Evolutionary conservation across 306 rosid genomes (phyloP).

Genomic region (Corylus americana): DNA sequence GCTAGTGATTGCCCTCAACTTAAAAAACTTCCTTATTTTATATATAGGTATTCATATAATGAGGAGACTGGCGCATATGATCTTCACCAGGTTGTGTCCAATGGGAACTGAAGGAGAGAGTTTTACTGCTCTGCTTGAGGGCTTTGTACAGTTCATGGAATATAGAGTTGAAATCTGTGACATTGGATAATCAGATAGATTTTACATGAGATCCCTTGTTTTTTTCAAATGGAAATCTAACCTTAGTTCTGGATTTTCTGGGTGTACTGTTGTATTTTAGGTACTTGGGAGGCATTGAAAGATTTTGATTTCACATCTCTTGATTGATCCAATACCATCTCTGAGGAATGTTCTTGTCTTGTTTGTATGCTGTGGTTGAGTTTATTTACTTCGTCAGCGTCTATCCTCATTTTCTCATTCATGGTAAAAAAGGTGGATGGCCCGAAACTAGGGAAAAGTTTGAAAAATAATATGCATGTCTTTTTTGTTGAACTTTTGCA

Average conservation of each 20-base stretch:
- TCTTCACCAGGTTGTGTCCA: conserved; percentile 44
- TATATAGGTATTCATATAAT: conserved; percentile 43
- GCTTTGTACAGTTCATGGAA: conserved; percentile 14
- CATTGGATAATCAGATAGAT: neutral
- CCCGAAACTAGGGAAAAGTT: too few species aligned
- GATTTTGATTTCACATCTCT: neutral
- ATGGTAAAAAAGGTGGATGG: too few species aligned
- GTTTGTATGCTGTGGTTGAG: neutral
- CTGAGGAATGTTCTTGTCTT: neutral
- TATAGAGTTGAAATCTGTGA: neutral
- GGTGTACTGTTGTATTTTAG: neutral
- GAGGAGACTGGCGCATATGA: conserved; percentile 70
- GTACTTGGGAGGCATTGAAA: neutral
- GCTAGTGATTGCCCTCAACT: neutral
- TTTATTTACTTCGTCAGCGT: neutral
- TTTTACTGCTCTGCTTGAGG: conserved; percentile 9
- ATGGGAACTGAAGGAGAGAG: conserved; percentile 29
- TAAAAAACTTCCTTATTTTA: neutral
- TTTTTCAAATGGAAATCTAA: neutral
- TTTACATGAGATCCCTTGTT: neutral
- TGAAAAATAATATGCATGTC: too few species aligned
- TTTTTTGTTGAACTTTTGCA: too few species aligned
- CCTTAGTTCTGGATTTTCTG: neutral
- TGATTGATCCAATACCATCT: neutral
- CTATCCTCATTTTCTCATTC: too few species aligned